Evolutionary conservation across 176 grass and related monocot genomes (phyloP), one percentile per base, ranked within the genome.

Genomic region (Cenchrus americanus): DNA sequence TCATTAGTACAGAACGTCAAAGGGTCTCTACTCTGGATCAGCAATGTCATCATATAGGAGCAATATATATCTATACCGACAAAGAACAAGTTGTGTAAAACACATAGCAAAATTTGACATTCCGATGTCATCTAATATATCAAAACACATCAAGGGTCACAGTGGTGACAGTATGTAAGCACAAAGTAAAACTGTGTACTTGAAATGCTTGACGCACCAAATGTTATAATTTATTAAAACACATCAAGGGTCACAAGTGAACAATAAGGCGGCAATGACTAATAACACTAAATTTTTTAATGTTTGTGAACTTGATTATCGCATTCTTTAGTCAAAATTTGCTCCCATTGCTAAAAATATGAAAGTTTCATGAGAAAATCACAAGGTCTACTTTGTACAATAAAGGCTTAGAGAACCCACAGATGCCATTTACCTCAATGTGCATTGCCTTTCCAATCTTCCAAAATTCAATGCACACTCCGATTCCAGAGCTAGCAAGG

Each of bases 371-470:
- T 12, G 49, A 66, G 32, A 79, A 40, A 13, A 71, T 26, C 59
- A 58, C 57, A 57, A 71, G 47, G 76, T 69, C 7, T 19, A 54
- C 7, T 59, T 55, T 50, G 68, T 43, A 34, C 7, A 80, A 70
- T 73, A 18, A 12, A 66, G 7, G 67, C 5, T 21, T 62, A 85
- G 14, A 65, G 62, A 24, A 71, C 46, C 46, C 10, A 62, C 48
- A 69, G 65, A 86, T 58, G 55, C 53, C 26, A 1, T 58, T 77
- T 92, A 99, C 97, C 89, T 91, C 97, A 47, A 99, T 72, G 71
- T 99, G 97, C 97, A 99, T 99, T 10, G 97, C 97, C 89, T 99
- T 99, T 69, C 97, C 97, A 3, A 99, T 99, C 89, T 99, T 99
- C 97, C 97, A 99, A 69, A 99, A 99, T 80, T 99, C 97, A 66